A percentile compares a stretch with the other conserved stretches of the same genome.
Conservation (phyloP, 2,329 filamentous ascomycete species). For the Colletotrichum sansevieriae region DNA sequence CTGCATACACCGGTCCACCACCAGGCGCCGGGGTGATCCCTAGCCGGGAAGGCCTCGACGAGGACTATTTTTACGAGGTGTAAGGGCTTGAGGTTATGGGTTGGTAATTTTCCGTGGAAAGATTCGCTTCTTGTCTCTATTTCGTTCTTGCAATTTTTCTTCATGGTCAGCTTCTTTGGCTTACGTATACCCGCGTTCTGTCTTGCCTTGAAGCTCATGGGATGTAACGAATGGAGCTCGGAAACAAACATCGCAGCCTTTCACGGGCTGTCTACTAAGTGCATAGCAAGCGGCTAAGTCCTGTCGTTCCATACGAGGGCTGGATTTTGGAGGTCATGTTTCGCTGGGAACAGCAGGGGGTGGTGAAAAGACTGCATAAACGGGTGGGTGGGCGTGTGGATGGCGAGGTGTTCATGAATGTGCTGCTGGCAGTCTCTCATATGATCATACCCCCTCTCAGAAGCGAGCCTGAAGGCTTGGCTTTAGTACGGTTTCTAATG, state of each 20-base stretch:
- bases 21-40: slow-evolving; percentile 83
- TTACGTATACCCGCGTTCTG: slow-evolving; percentile 40
- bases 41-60: slow-evolving; percentile 85
- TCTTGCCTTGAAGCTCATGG: slow-evolving; percentile 23
- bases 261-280: slow-evolving; percentile 17
- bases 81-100: slow-evolving; percentile 49
- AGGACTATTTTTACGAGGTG: slow-evolving; percentile 93
- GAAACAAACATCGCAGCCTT: slow-evolving; percentile 19
- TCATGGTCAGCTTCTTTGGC: slow-evolving; percentile 8
- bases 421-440: slow-evolving; percentile 24
- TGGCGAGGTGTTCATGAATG: slow-evolving; percentile 17
- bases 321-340: slow-evolving; percentile 18
- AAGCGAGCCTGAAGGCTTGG: slow-evolving; percentile 31
- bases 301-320: slow-evolving; percentile 16
- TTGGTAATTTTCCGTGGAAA: background rate
- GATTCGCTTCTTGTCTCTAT: slow-evolving; percentile 19
- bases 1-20: slow-evolving; percentile 74
- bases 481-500: slow-evolving; percentile 32
- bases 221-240: slow-evolving; percentile 28
- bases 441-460: slow-evolving; percentile 17
- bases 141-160: slow-evolving; percentile 25
- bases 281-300: slow-evolving; percentile 37
- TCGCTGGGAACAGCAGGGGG: background rate
- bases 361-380: slow-evolving; percentile 23
- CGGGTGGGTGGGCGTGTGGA: background rate